Conservation (phyloP, 1,284 basidiomycete species). For the Xerocomus amazonicus region DNA sequence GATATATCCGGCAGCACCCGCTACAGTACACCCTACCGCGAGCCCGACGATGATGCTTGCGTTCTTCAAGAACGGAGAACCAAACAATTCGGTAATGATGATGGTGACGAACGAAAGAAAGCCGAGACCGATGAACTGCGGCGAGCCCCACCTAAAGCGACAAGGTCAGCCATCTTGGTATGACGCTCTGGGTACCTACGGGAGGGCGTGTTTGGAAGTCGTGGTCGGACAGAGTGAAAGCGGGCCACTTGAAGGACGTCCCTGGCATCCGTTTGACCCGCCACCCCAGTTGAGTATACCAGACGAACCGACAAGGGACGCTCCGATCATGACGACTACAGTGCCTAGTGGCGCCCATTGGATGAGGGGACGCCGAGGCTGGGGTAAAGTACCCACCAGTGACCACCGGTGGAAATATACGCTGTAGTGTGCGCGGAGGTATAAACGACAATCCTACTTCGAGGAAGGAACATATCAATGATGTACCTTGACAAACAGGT, state of each 20-base stretch:
- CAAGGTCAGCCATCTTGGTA: not conserved
- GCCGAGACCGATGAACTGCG: constrained; percentile 81
- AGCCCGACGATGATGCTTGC: constrained; percentile 73
- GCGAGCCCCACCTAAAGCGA: constrained; percentile 64
- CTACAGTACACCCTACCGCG: constrained; percentile 74
- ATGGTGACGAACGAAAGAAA: constrained; percentile 81
- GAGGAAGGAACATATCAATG: constrained; percentile 75
- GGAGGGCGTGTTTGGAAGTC: constrained; percentile 53
- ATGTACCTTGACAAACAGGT: constrained; percentile 51
- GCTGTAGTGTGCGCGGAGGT: constrained; percentile 58
- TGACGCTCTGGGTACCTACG: constrained; percentile 13
- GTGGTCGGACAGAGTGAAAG: constrained; percentile 71
- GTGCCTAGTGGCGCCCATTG: constrained; percentile 42
- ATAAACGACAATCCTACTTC: constrained; percentile 79
- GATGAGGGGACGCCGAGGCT: not conserved
- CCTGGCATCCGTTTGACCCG: constrained; percentile 66
- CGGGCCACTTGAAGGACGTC: constrained; percentile 57
- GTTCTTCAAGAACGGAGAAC: constrained; percentile 81
- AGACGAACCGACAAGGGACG: constrained; percentile 67
- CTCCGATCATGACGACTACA: constrained; percentile 75
- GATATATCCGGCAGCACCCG: constrained; percentile 73
- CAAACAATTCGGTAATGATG: constrained; percentile 74
- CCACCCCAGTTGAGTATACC: constrained; percentile 84
- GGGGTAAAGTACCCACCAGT: constrained; percentile 46
- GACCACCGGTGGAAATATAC: constrained; percentile 79